These are phyloP conservation scores for Mucor plumbeus DNA, from an alignment of 371 early-diverging fungal genomes.

Conservation along the genomic window DNA sequence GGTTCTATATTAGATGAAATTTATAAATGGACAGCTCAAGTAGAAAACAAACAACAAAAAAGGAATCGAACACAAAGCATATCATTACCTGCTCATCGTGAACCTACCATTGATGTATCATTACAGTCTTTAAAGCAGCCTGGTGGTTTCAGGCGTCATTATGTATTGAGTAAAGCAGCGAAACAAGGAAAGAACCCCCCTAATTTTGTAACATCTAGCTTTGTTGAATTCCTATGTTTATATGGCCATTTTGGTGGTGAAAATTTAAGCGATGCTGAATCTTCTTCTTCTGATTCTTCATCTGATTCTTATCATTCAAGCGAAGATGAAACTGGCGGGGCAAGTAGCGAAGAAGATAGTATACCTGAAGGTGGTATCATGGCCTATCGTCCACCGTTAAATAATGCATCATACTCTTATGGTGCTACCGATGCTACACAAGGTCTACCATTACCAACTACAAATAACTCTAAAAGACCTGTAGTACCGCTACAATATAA, in stretches of 20 bases:
- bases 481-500: conserved; percentile 40
- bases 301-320: conserved; percentile 33
- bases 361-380: conserved; percentile 38
- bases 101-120: conserved; percentile 42
- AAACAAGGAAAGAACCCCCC: conserved; percentile 69
- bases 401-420: conserved; percentile 36
- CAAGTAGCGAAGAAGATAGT: conserved; percentile 24
- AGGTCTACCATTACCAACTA: conserved; percentile 13
- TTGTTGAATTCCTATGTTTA: conserved; percentile 92
- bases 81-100: conserved; percentile 53
- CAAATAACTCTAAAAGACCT: conserved; percentile 5
- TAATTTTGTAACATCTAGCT: conserved; percentile 82
- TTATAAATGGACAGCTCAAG: conserved; percentile 90
- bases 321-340: conserved; percentile 18
- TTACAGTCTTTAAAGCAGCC: conserved; percentile 66
- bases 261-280: conserved; percentile 83
- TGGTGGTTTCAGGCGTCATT: conserved; percentile 90
- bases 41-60: conserved; percentile 62
- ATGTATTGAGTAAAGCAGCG: conserved; percentile 75
- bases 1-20: conserved; percentile 88
- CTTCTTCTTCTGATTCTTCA: conserved; percentile 53
- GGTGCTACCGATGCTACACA: conserved; percentile 15
- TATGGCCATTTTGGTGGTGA: conserved; percentile 97
- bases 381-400: conserved; percentile 38
- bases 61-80: conserved; percentile 61